Conservation (phyloP, 768 basidiomycete genomes). For the Clavaria fumosa region DNA sequence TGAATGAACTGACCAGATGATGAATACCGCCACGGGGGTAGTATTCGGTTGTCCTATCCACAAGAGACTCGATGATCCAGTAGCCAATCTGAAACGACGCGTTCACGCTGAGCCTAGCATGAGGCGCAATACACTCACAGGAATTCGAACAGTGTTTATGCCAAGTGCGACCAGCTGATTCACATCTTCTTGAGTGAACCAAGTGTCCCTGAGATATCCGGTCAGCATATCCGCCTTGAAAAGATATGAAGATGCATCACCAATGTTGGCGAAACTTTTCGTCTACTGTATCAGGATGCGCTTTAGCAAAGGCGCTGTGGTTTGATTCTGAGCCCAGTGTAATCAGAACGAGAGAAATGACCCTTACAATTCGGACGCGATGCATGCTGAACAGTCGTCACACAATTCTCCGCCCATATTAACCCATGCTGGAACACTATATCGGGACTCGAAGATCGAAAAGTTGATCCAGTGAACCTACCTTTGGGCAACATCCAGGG, state of each 20-base stretch:
- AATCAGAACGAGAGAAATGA: neutral
- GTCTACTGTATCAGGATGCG: slow-evolving; percentile 45
- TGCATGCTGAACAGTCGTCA: slow-evolving; percentile 49
- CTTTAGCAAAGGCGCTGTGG: slow-evolving; percentile 40
- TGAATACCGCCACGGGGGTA: slow-evolving; percentile 57
- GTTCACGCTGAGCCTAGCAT: neutral
- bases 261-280: slow-evolving; percentile 46
- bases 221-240: neutral
- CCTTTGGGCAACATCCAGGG: slow-evolving; percentile 74
- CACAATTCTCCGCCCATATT: slow-evolving; percentile 60
- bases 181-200: slow-evolving; percentile 58
- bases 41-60: slow-evolving; percentile 41
- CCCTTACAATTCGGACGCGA: slow-evolving; percentile 50
- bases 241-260: slow-evolving; percentile 18
- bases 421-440: slow-evolving; percentile 38
- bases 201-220: slow-evolving; percentile 32
- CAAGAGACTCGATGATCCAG: slow-evolving; percentile 66
- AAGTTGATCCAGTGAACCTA: slow-evolving; percentile 11
- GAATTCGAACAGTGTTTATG: slow-evolving; percentile 66
- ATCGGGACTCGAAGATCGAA: neutral
- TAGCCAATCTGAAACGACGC: slow-evolving; percentile 44
- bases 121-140: slow-evolving; percentile 27
- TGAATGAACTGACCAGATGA: slow-evolving; percentile 35
- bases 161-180: slow-evolving; percentile 33
- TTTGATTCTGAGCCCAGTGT: neutral